Evolutionary conservation across 306 rosid genomes (phyloP).

Genomic region (Quercus parvula): DNA sequence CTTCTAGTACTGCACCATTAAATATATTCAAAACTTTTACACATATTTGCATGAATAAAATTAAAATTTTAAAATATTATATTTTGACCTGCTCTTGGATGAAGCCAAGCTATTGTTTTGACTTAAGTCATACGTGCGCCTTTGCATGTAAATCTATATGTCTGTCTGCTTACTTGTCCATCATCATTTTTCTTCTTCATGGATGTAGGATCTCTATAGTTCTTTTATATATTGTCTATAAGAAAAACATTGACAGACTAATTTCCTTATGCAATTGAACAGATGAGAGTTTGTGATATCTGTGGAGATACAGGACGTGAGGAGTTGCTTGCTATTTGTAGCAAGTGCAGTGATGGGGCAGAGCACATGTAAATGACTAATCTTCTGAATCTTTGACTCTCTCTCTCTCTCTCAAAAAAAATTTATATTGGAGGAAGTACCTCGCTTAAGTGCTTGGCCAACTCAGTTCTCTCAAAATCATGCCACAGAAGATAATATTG

Average conservation of each 20-base stretch:
- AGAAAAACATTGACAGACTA: background rate
- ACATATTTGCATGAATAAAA: no score
- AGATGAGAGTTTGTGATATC: conserved; percentile 37
- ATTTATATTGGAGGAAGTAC: conserved; percentile 32
- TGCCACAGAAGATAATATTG: conserved; percentile 29
- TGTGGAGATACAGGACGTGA: conserved; percentile 31
- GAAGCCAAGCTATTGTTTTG: background rate
- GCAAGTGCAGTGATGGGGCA: conserved; percentile 37
- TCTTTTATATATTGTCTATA: background rate
- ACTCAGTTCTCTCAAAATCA: conserved; percentile 16
- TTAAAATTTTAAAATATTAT: background rate
- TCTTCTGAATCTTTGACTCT: background rate
- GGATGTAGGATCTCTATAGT: background rate
- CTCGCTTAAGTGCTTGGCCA: conserved; percentile 39
- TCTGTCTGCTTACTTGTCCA: background rate
- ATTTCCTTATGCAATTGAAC: conserved; percentile 9
- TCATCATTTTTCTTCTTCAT: background rate
- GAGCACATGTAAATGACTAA: conserved; percentile 32
- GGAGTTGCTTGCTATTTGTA: conserved; percentile 17
- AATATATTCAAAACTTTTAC: no score
- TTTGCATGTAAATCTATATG: background rate
- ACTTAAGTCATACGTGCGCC: background rate
- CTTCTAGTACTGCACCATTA: background rate
- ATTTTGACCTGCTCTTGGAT: background rate
- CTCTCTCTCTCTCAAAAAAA: conserved; percentile 2